Conservation (phyloP, 2,329 filamentous ascomycete species). For the Monilinia polystroma region DNA sequence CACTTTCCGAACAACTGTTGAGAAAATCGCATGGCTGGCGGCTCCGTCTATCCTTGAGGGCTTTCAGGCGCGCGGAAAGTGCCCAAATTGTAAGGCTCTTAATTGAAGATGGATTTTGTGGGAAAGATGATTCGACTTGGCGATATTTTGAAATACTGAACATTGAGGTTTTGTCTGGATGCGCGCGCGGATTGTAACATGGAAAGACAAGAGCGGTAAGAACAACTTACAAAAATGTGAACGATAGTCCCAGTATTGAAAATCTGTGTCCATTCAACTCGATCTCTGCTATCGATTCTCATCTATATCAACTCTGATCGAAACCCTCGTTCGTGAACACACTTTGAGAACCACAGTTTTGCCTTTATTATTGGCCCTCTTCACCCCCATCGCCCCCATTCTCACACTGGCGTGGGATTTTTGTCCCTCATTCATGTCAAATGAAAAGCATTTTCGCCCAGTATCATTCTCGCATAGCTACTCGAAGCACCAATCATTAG, state of each 20-base stretch:
- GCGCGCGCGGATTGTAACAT: constrained; percentile 15
- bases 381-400: constrained; percentile 17
- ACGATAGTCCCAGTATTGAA: not conserved
- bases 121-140: constrained; percentile 15
- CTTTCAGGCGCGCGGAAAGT: constrained; percentile 34
- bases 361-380: not conserved
- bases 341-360: not conserved
- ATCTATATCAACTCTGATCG: constrained; percentile 4
- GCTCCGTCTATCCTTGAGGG: constrained; percentile 25
- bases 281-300: constrained; percentile 3
- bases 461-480: constrained; percentile 7
- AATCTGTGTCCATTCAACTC: not conserved
- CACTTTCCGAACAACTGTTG: constrained; percentile 31
- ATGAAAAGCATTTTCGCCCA: constrained; percentile 16
- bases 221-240: constrained; percentile 18
- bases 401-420: not conserved
- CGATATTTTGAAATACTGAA: constrained; percentile 6
- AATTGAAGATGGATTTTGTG: constrained; percentile 20
- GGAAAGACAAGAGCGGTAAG: not conserved
- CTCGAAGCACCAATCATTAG: constrained; percentile 16
- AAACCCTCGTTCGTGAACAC: constrained; percentile 1
- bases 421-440: not conserved
- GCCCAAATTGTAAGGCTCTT: constrained; percentile 23
- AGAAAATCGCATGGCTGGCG: constrained; percentile 31
- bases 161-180: not conserved